Evolutionary conservation across 176 grass and related monocot species (phyloP).

Genomic region (Ensete ventricosum): DNA sequence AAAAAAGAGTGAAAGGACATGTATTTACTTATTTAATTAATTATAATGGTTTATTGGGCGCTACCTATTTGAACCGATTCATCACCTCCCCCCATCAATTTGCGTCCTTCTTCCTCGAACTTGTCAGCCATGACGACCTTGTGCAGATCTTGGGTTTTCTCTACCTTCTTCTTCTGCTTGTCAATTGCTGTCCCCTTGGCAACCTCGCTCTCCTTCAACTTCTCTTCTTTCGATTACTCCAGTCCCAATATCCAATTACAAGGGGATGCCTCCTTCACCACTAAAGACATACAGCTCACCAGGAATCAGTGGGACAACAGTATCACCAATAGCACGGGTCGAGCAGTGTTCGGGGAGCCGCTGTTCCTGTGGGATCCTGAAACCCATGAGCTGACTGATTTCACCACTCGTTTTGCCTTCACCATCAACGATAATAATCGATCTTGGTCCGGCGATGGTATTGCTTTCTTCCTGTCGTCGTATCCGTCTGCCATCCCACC

Average conservation of each 20-base stretch:
- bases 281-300: not conserved
- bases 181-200: not conserved
- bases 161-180: no score
- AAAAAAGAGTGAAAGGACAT: no score
- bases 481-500: slow-evolving; percentile 42
- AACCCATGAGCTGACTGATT: slow-evolving; percentile 36
- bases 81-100: no score
- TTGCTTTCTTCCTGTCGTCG: slow-evolving; percentile 71
- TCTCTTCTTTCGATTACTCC: not conserved
- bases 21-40: no score
- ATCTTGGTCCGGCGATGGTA: slow-evolving; percentile 34
- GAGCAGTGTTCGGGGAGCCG: not conserved
- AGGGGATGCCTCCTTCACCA: no score
- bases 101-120: no score
- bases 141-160: no score
- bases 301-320: no score
- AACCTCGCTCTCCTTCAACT: not conserved
- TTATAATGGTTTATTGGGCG: no score
- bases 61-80: no score
- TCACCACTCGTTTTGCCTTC: slow-evolving; percentile 58
- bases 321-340: not conserved
- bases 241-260: no score
- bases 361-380: slow-evolving; percentile 9
- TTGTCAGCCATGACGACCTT: no score
- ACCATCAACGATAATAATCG: slow-evolving; percentile 35